These are phyloP conservation scores for Gossypium laxum DNA, from an alignment of 441 rosid species.

Conservation along the genomic window DNA sequence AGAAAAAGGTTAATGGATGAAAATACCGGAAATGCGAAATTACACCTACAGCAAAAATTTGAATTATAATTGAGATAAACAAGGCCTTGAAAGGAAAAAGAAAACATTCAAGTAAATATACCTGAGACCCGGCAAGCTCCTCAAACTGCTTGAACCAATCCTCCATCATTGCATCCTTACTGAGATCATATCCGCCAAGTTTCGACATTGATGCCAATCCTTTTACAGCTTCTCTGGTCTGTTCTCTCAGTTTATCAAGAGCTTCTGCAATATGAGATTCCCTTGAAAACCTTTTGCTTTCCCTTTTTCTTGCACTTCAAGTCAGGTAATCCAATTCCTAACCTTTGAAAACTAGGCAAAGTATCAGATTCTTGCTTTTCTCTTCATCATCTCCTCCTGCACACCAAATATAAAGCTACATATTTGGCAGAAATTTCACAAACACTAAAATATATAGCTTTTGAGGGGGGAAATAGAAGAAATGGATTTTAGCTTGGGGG, in stretches of 20 bases:
- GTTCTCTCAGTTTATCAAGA: constrained; percentile 77
- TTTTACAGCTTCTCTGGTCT: constrained; percentile 74
- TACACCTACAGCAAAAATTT: too few relatives aligned
- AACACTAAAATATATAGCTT: neutral
- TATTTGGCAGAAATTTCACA: neutral
- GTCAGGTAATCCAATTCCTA: constrained; percentile 87
- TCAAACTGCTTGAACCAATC: constrained; percentile 96
- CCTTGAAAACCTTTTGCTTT: constrained; percentile 49
- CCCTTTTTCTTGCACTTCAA: constrained; percentile 72
- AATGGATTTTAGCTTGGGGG: neutral
- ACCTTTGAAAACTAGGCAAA: constrained; percentile 58
- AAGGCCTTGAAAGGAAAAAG: neutral
- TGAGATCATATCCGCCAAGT: constrained; percentile 36
- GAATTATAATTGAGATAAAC: neutral
- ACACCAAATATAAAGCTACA: constrained; percentile 17
- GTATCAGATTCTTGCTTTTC: constrained; percentile 32
- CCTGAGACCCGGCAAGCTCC: constrained; percentile 80
- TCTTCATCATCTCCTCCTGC: constrained; percentile 24
- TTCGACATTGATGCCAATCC: constrained; percentile 66
- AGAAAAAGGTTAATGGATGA: too few relatives aligned
- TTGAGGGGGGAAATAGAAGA: neutral
- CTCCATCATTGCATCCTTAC: constrained; percentile 57
- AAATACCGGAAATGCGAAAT: too few relatives aligned
- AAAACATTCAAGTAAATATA: constrained; percentile 13
- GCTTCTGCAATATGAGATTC: constrained; percentile 70